Base-by-base conservation (phyloP, 1,139 yeast species). In the Pichia sp. region DNA sequence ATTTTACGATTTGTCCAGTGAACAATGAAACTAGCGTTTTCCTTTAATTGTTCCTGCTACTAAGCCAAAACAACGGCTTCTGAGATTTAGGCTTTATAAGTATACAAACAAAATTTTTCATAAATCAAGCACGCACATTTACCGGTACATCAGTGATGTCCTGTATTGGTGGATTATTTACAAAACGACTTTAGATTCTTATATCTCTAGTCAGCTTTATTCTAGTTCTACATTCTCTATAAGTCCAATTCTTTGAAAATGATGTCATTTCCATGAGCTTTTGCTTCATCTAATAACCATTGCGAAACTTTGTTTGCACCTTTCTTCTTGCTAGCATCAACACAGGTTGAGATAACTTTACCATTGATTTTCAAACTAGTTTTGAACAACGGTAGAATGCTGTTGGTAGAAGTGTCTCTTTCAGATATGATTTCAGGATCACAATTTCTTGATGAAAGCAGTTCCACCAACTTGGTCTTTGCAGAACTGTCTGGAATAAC, bases 231-330 rank as follows among this genome's bases (percentile, higher is more conserved):
- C 23, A 16, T 16, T 16, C 23, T 16, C 23, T 31, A 31, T 31
- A 31, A 31, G 7, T 29, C 29, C 23, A 42, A 7, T 27, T 44
- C 48, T 4, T 39, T 33, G 16, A 50, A 51, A 1, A 59, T 53
- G 10, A 49, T 50, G 3, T 42, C 43, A 26, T 42, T 37, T 0
- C 52, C 52, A 38, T 43, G 40, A 3, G 35, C 36, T 5, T 34
- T 27, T 4, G 44, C 37, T 28, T 68, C 58, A 39, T 68, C 65
- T 41, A 74, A 55, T 10, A 75, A 57, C 29, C 71, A 67, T 60
- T 66, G 68, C 2, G 81, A 79, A 27, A 75, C 77, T 47, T 69
- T 60, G 4, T 73, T 68, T 59, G 68, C 65, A 2, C 76, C 77
- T 47, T 59, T 65, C 50, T 70, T 72, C 52, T 73, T 73, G 37